Base-by-base conservation (phyloP, 2,329 filamentous ascomycete genomes). In the Rhynchosporium graminicola region DNA sequence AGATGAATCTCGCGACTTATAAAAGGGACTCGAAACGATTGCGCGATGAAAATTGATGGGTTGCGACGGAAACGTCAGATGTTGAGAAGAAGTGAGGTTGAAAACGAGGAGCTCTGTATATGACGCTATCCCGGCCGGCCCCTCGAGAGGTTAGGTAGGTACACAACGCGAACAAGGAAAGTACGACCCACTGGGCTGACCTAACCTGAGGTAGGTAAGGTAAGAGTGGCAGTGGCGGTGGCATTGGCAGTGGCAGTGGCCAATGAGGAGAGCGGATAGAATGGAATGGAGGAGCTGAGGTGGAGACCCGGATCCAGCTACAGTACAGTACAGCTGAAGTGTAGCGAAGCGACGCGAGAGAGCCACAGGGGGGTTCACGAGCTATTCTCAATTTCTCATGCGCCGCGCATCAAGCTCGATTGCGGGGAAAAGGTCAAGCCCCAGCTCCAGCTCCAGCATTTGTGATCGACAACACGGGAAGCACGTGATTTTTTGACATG, bases 61-160 rank as follows among this genome's bases (percentile, higher is more conserved):
- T 69, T 71, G 70, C 71, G 69, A 72, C 65, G 55, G 57, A 38
- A 59, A 42, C 7, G 20, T 52, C 62, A 33, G 12, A 51, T 31
- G 40, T 26, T 38, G 58, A 29, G 59, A 59, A 58, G 65, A 55
- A 62, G 60, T 65, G 64, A 65, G 57, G 64, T 69, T 63, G 57
- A 57, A 52, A 52, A 51, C 63, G 64, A 63, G 57, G 63, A 67
- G 61, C 58, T 65, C 57, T 54, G 48, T 59, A 57, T 29, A 55
- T 56, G 60, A 61, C 60, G 54, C 54, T 57, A 57, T 47, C 58
- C 50, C 26, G 62, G 43, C 15, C 20, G 20, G 20, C 20, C 20
- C 31, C 20, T 9, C 26, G n/a, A n/a, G n/a, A 20, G 4, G 20
- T 13, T 13, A 43, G 40, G 40, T 13, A 43, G 42, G 42, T 46